Percentiles rank a stretch among this genome's conserved stretches.
phyloP scores from a whole-genome alignment of 106 monocot genomes.

The Hemerocallis citrina region DNA sequence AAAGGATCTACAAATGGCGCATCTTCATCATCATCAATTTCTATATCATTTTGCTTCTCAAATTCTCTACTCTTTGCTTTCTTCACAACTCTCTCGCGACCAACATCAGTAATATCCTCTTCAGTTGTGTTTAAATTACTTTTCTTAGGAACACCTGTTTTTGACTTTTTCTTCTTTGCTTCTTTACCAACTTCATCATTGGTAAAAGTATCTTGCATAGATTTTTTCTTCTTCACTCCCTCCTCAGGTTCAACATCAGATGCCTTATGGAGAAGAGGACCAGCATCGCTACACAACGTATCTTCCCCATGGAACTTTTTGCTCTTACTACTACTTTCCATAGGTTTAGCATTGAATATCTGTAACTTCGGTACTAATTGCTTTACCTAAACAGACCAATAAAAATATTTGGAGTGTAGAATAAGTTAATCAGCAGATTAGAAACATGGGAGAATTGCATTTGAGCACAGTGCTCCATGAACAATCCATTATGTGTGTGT shows the following conservation, averaged over 20 bases:
- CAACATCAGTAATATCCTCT: not conserved
- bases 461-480: not conserved
- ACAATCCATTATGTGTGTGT: not conserved
- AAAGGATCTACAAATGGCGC: not conserved
- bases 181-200: not conserved
- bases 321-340: slow-evolving; percentile 15
- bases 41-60: slow-evolving; percentile 5
- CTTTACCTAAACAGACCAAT: slow-evolving; percentile 37
- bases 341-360: slow-evolving; percentile 74
- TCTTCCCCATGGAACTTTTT: slow-evolving; percentile 13
- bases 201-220: slow-evolving; percentile 10
- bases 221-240: slow-evolving; percentile 22
- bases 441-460: not conserved
- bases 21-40: slow-evolving; percentile 34
- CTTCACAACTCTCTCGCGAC: slow-evolving; percentile 4
- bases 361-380: slow-evolving; percentile 54
- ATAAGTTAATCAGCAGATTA: not conserved
- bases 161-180: slow-evolving; percentile 1
- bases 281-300: slow-evolving; percentile 3
- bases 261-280: too few relatives aligned
- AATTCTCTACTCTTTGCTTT: slow-evolving; percentile 9
- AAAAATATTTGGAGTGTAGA: not conserved
- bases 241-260: slow-evolving; percentile 13
- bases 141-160: not conserved
- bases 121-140: not conserved